phyloP scores from a whole-genome alignment of 352 stramenopile species.

The Phytophthora podocarpi region DNA sequence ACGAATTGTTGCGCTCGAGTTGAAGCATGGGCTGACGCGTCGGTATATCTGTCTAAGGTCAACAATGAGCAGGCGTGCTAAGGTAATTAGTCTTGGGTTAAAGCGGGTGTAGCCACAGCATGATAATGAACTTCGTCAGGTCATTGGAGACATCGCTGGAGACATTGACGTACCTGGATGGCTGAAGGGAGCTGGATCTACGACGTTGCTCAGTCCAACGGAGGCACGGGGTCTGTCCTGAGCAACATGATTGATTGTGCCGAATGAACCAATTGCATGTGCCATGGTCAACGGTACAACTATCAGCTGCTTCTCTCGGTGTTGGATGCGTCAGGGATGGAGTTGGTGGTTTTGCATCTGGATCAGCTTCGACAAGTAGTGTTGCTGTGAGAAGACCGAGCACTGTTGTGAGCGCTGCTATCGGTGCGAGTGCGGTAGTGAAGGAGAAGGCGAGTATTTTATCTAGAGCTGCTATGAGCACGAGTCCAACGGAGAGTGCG shows the following conservation, averaged over 20 bases:
- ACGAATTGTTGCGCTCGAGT: conserved; percentile 82
- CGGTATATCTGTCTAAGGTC: conserved; percentile 75
- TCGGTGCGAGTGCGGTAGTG: too few species aligned
- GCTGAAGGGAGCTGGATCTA: conserved; percentile 75
- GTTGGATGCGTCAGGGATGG: too few species aligned
- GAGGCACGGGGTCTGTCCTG: conserved; percentile 76
- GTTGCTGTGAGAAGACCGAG: too few species aligned
- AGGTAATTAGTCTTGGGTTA: conserved; percentile 80
- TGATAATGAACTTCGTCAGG: conserved; percentile 72
- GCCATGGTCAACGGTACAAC: conserved; percentile 85
- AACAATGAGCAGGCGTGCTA: conserved; percentile 65
- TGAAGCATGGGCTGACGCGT: conserved; percentile 84
- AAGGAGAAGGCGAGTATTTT: too few species aligned
- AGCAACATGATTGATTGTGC: conserved; percentile 89
- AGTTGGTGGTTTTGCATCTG: too few species aligned
- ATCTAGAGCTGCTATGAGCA: too few species aligned
- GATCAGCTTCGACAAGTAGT: too few species aligned
- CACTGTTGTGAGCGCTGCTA: too few species aligned
- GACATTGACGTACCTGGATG: conserved; percentile 63
- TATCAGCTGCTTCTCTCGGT: too few species aligned
- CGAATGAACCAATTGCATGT: conserved; percentile 90
- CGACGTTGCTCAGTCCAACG: conserved; percentile 77
- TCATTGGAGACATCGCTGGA: conserved; percentile 73
- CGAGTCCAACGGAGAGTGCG: too few species aligned
- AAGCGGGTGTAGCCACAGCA: conserved; percentile 51